These are phyloP conservation scores for Inonotus obliquus DNA, from an alignment of 1,284 basidiomycete genomes.

Conservation along the genomic window DNA sequence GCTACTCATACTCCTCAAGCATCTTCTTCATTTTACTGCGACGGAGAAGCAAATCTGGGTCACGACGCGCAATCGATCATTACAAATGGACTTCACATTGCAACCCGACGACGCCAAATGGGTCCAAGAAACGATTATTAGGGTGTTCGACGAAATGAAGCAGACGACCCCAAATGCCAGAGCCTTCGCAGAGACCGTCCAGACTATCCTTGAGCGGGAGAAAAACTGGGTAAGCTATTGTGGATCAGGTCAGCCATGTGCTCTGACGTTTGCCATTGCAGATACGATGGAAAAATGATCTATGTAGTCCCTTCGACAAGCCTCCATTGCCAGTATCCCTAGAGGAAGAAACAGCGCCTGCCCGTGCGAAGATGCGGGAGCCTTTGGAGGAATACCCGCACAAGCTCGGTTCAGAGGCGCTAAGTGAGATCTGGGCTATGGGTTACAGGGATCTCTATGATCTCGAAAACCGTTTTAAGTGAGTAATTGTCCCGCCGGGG, in stretches of 20 bases:
- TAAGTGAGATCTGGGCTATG: conserved; percentile 78
- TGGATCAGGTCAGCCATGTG: background rate
- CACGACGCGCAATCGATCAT: conserved; percentile 59
- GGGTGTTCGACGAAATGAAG: conserved; percentile 63
- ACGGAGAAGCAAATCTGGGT: conserved; percentile 59
- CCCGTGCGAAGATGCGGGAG: conserved; percentile 48
- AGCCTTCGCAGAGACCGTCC: conserved; percentile 67
- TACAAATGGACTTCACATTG: conserved; percentile 77
- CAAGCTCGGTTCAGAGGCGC: conserved; percentile 54
- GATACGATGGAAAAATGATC: conserved; percentile 71
- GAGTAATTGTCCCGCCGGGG: conserved; percentile 25
- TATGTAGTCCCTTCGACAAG: conserved; percentile 73
- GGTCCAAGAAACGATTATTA: conserved; percentile 64
- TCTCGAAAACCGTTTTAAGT: conserved; percentile 64
- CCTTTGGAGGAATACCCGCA: conserved; percentile 55
- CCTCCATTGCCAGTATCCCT: conserved; percentile 45
- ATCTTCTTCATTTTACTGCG: conserved; percentile 75
- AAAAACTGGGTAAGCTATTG: conserved; percentile 65
- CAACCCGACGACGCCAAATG: conserved; percentile 62
- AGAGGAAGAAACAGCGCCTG: conserved; percentile 47
- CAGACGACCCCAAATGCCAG: conserved; percentile 73
- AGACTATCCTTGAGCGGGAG: conserved; percentile 69
- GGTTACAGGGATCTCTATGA: conserved; percentile 62
- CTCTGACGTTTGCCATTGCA: conserved; percentile 4
- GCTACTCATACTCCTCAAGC: conserved; percentile 76